Base-by-base conservation (phyloP, 2,329 filamentous ascomycete species). In the Zalaria sp. region DNA sequence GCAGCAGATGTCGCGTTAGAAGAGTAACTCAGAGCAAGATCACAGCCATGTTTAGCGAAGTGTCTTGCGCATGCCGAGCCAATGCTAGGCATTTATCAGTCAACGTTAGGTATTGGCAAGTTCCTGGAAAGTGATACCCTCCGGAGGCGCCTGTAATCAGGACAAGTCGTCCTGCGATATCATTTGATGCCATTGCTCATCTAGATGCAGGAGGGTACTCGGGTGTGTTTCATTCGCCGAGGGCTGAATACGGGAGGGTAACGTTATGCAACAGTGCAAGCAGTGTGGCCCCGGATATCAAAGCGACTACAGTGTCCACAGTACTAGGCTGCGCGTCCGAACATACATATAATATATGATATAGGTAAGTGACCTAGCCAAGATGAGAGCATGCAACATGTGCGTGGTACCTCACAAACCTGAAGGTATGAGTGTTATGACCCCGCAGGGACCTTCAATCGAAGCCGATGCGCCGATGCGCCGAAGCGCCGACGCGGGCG, bases 121-220 rank as follows among this genome's bases (percentile, higher is more conserved):
- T 32, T 25, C 27, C 8, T 38, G 34, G 3, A 10, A 25, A n/a
- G 36, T 49, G 58, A 55, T 57, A 74, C 73, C 73, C 73, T 50
- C 71, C 72, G 37, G 73, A 76, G 37, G 70, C 74, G 35, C 74
- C 74, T 1, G 74, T 78, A 40, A 78, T 69, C 9, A 78, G 63
- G 37, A 71, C 73, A 34, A 78, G 57, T 41, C 70, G 64, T 43
- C 71, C 72, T 32, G 60, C 58, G 44, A 77, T 46, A 25, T 55
- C 48, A 41, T 61, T 62, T 41, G 57, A 46, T 38, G 51, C 42
- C 43, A 43, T 44, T 6, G 42, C 9, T 26, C 31, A 32, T 11
- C 10, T 5, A 25, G 27, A 31, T 7, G 31, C 31, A 34, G 31
- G 31, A 34, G 8, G n/a, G 8, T n/a, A 8, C 34, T 11, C 6